phyloP scores from a whole-genome alignment of 805 yeast species.

The Saccharomycopsis synnaedendra region DNA sequence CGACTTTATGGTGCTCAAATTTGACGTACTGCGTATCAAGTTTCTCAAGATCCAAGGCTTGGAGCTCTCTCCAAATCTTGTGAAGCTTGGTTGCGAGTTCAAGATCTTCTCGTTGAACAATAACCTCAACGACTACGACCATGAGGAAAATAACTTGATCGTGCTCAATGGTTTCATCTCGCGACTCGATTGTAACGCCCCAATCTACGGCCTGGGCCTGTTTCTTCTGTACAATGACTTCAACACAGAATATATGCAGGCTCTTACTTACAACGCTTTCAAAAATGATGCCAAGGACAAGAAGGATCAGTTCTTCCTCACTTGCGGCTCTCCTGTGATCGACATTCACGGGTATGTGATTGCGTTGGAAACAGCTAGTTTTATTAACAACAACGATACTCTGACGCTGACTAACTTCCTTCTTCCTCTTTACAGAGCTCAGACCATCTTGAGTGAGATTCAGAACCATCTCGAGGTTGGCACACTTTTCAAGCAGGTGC shows the following conservation, averaged over 20 bases:
- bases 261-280: conserved; percentile 17
- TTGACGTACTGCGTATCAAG: conserved; percentile 15
- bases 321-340: conserved; percentile 18
- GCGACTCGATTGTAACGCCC: conserved; percentile 17
- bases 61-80: conserved; percentile 15
- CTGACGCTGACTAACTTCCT: conserved; percentile 17
- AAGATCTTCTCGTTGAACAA: conserved; percentile 17
- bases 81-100: conserved; percentile 17
- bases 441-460: conserved; percentile 14
- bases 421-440: conserved; percentile 16
- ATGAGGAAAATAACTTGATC: conserved; percentile 16
- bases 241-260: conserved; percentile 21
- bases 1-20: conserved; percentile 17
- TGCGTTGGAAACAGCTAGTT: conserved; percentile 17
- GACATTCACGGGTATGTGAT: conserved; percentile 17
- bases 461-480: conserved; percentile 9
- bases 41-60: conserved; percentile 16
- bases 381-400: conserved; percentile 17
- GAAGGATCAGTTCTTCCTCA: conserved; percentile 16
- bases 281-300: conserved; percentile 17
- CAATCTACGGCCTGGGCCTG: conserved; percentile 16
- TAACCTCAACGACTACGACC: conserved; percentile 15
- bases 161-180: conserved; percentile 16
- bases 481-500: conserved; percentile 11
- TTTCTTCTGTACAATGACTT: conserved; percentile 20